Evolutionary conservation across 805 yeast genomes (phyloP), one percentile per base, ranked within the genome.

Genomic region (Metahyphopichia silvanorum): DNA sequence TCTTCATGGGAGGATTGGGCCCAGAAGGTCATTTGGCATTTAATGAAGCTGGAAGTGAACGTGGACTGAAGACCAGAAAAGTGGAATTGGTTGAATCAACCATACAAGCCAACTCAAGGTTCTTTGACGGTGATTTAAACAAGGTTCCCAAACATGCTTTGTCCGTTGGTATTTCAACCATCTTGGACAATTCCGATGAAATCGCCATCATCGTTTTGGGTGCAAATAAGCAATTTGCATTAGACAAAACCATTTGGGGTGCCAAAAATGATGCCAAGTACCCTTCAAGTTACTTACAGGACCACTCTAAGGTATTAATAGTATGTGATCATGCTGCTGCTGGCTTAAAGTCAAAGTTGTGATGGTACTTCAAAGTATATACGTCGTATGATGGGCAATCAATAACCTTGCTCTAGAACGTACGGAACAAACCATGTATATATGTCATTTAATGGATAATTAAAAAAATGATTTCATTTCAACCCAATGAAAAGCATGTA

Each of bases 21-120:
- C 75, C 78, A 11, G 77, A 76, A 45, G 82, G 81, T 19, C 81
- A 76, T 49, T 59, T 76, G 43, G 81, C 82, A 2, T 76, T 76
- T 46, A 76, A 76, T 53, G 81, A 76, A 53, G 60, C 69, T 12
- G 82, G 82, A 7, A 71, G 77, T 5, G 17, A 63, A 2, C 63
- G 75, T 36, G 50, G 53, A 37, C 63, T 74, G 7, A 50, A 35
- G 18, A 76, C 82, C 2, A 57, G 82, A 38, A 52, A 55, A 37
- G 74, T 76, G 24, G 44, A 48, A 2, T 60, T 76, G 33, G 81
- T 66, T 10, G 59, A 63, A 27, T 60, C 71, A 24, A 76, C 82
- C 6, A 66, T 76, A 23, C 50, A 57, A 20, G 81, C 80, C 27
- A 76, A 76, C 49, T 63, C 71, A 11, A 58, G 81, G 27, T 76